phyloP scores from a whole-genome alignment of 2,329 filamentous ascomycete genomes.

The Aspergillus sp. region DNA sequence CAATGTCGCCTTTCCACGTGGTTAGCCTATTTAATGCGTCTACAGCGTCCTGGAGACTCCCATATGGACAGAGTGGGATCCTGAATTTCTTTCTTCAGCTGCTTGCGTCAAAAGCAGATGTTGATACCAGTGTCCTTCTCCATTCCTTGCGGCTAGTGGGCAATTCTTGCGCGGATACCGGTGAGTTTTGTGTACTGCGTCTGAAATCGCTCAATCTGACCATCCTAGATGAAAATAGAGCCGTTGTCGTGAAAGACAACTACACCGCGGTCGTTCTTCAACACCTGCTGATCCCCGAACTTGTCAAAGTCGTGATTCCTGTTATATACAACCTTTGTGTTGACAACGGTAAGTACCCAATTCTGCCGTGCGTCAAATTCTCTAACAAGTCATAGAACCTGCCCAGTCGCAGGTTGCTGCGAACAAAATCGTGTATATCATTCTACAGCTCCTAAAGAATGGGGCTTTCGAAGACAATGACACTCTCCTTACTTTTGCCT shows the following conservation, averaged over 20 bases:
- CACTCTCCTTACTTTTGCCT: conserved; percentile 35
- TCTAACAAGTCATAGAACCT: conserved; percentile 33
- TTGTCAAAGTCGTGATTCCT: conserved; percentile 41
- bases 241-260: conserved; percentile 38
- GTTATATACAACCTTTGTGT: conserved; percentile 48
- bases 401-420: conserved; percentile 38
- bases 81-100: conserved; percentile 43
- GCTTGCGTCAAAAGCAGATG: conserved; percentile 29
- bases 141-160: conserved; percentile 44
- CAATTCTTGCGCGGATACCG: conserved; percentile 47
- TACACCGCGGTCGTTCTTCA: conserved; percentile 39
- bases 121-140: conserved; percentile 32
- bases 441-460: conserved; percentile 36
- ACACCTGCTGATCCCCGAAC: conserved; percentile 32
- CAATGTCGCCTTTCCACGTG: not conserved
- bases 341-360: conserved; percentile 38
- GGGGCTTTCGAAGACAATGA: conserved; percentile 30
- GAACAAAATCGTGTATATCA: conserved; percentile 36
- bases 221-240: conserved; percentile 40
- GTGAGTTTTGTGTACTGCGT: conserved; percentile 19
- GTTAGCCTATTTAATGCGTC: conserved; percentile 5
- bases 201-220: not conserved
- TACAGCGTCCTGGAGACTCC: conserved; percentile 39
- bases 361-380: not conserved
- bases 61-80: conserved; percentile 40